Base-by-base conservation (phyloP, 2,329 filamentous ascomycete species). In the Chaetomium sp. region DNA sequence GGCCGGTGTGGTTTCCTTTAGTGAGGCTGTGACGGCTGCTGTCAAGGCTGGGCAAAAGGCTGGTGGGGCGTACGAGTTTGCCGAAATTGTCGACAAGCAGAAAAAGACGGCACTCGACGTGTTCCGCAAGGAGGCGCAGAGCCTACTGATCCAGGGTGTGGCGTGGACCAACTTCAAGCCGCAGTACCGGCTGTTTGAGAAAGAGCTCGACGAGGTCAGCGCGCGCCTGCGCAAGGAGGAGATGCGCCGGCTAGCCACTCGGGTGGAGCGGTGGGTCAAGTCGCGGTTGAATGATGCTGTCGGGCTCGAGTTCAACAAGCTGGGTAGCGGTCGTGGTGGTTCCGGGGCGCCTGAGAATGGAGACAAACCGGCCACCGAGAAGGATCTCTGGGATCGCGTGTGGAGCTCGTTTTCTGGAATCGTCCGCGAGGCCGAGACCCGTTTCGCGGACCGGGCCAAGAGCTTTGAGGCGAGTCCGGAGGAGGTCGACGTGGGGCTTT, bases 21-120 rank as follows among this genome's bases (percentile, higher is more conserved):
- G 85, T 66, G 89, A 96, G 37, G 87, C 91, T 2, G 94, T 99
- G 47, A 84, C 85, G n/a, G 74, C 78, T 52, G 87, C 89, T 49
- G 91, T 99, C 62, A 99, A 97, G 72, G 79, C 82, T 33, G 92
- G 92, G 2, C 92, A 97, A 71, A 96, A 95, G 76, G 90, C 91
- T 54, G 91, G 91, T 27, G 87, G 85, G 6, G 80, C 82, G 52
- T 97, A 99, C 67, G 94, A 99, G 68, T 99, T 99, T 71, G 91
- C 91, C 27, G 88, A 95, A 63, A 96, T 97, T 64, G 94, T 99
- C 5, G 82, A 84, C 41, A 79, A 83, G 54, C 88, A 96, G 70
- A 95, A 94, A 74, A 81, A 80, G 65, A 84, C 84, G 68, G 85
- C 90, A 0, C 69, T 96, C 38, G 79, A 84, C 12, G 80, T 81